Base-by-base conservation (phyloP, 2,329 filamentous ascomycete genomes). In the Curvularia lunata region DNA sequence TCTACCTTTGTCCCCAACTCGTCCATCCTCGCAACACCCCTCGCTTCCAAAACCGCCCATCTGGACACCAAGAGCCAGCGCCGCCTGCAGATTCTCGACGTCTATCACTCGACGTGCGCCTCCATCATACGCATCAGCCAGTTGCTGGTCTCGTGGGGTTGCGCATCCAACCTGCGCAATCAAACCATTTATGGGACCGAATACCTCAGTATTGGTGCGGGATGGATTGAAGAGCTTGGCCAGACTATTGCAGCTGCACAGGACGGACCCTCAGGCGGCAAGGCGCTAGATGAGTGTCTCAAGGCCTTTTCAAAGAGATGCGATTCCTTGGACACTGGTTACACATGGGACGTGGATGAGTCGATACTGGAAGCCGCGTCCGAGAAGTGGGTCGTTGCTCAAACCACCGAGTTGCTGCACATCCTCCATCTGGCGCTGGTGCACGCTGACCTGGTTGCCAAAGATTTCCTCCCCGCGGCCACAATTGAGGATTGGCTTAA, bases 371-470 rank as follows among this genome's bases (percentile, higher is more conserved):
- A 85, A 42, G 81, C 85, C 37, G 81, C 83, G 1, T 86, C 87
- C 23, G 83, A 85, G 34, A 81, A 84, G 50, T 94, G 89, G 86
- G 77, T 84, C 23, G 82, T 83, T 53, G 86, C 83, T 5, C 79
- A 87, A 25, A 79, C 92, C 21, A 86, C 87, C 13, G 91, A 96
- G 74, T 83, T 89, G 42, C 81, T 90, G 38, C 90, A 95, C 70
- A 84, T 88, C 40, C 81, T 95, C 75, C 88, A 91, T 48, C 81
- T 92, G 16, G 79, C 92, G 23, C 91, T 93, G 66, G 84, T 91
- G 64, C 81, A 90, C 19, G 77, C 92, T 32, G 88, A 90, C 62
- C 78, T 84, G 46, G 82, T 66, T 5, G 61, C 59, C 13, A 64
- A 71, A 34, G 72, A 64, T 52, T 77, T 74, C 45, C 52, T 75